Evolutionary conservation across 2,329 filamentous ascomycete genomes (phyloP), one percentile per base, ranked within the genome.

Genomic region (Fusarium sacchari): DNA sequence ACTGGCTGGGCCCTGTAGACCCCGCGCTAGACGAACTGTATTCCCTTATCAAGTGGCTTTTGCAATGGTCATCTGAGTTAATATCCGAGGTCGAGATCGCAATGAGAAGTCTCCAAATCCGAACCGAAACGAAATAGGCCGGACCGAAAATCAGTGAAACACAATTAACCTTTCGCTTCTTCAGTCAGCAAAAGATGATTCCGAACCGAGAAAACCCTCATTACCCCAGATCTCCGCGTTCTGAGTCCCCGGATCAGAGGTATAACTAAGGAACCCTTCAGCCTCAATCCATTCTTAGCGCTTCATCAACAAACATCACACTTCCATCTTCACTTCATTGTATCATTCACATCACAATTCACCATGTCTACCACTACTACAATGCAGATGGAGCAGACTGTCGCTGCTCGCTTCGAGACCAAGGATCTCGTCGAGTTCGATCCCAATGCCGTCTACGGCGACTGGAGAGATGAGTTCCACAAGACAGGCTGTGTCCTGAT

Each of bases 401-500:
- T 76, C 53, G 73, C 67, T 28, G 58, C 73, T 42, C 73, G 53
- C 17, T 76, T 69, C 44, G 73, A 76, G 64, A 75, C 73, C 42
- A 76, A 76, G 59, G 73, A 76, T 44, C 53, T 76, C 43, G 69
- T 76, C 36, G 64, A 74, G 6, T 76, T 76, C 18, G 73, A 76
- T 37, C 50, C 72, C n/a, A 74, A 40, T 39, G 26, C 34, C 24
- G 58, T 61, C 37, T 76, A 76, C n/a, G 73, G 71, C 14, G 73
- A 76, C 58, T 76, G 73, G 73, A 43, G 73, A 24, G 73, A 76
- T 36, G 73, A 76, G 30, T 76, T 76, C 52, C 73, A 76, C 73
- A 72, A 72, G 71, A 50, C 50, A n/a, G 73, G 73, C 22, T 76
- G 73, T 34, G 73, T 76, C 18, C 40, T 76, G 32, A 76, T 76